phyloP scores from a whole-genome alignment of 169 alveolate genomes.

The Plasmodium sp. region DNA sequence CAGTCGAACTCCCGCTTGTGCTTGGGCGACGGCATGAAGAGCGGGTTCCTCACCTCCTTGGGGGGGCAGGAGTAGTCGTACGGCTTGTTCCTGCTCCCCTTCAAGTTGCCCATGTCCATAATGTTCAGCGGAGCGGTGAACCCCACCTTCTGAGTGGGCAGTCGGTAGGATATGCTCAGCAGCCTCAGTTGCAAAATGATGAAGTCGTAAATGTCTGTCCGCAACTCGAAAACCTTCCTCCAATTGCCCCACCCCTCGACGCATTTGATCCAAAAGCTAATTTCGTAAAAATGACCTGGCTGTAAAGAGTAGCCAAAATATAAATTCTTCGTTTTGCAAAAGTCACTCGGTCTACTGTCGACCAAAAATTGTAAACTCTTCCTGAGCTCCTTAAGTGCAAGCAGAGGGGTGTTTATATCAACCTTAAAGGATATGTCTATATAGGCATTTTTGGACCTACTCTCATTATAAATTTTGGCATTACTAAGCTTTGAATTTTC shows the following conservation, averaged over 20 bases:
- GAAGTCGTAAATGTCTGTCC: constrained; percentile 81
- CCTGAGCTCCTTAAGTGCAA: constrained; percentile 84
- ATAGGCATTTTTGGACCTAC: constrained; percentile 86
- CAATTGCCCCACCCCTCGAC: constrained; percentile 88
- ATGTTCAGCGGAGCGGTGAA: constrained; percentile 80
- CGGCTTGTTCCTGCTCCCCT: constrained; percentile 19
- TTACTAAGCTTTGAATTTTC: constrained; percentile 87
- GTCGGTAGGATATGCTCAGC: constrained; percentile 76
- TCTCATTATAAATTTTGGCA: constrained; percentile 88
- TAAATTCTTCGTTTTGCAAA: constrained; percentile 82
- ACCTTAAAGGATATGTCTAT: constrained; percentile 82
- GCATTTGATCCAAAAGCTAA: constrained; percentile 85
- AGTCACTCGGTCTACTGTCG: constrained; percentile 88
- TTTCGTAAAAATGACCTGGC: constrained; percentile 87
- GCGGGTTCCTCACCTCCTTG: constrained; percentile 12
- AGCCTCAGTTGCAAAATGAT: constrained; percentile 78
- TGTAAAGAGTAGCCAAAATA: constrained; percentile 81
- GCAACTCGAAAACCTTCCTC: constrained; percentile 82
- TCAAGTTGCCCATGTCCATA: constrained; percentile 8
- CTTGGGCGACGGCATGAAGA: constrained; percentile 14
- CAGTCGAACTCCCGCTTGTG: constrained; percentile 59
- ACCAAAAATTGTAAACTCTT: constrained; percentile 79
- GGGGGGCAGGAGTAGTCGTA: constrained; percentile 26
- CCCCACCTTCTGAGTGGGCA: constrained; percentile 82
- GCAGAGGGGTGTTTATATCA: constrained; percentile 86